A percentile compares a stretch with the other conserved stretches of the same genome.
phyloP scores from a whole-genome alignment of 306 rosid species.

The Urtica urens region DNA sequence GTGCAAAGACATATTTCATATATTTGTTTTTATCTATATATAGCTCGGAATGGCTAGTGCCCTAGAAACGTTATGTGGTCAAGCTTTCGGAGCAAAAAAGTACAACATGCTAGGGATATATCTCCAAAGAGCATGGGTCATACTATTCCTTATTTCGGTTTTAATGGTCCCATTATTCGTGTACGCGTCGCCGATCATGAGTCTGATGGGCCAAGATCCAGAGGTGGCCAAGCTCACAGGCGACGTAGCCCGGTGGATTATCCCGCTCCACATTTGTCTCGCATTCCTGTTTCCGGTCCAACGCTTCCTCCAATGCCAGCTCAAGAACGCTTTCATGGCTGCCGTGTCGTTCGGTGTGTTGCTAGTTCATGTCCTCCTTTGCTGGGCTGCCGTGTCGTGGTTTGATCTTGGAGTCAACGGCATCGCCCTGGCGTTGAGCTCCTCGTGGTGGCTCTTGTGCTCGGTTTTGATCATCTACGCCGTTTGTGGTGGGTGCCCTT shows the following conservation, averaged over 20 bases:
- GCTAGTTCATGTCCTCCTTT: neutral
- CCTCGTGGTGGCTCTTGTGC: slow-evolving; percentile 1
- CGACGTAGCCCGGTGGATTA: neutral
- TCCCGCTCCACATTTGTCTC: neutral
- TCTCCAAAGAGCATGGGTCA: neutral
- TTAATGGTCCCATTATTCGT: neutral
- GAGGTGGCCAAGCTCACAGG: neutral
- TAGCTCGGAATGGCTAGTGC: slow-evolving; percentile 1
- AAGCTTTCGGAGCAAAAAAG: neutral
- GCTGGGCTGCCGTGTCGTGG: neutral
- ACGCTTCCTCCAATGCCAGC: slow-evolving; percentile 9
- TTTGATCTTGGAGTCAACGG: neutral
- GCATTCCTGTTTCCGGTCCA: slow-evolving; percentile 3
- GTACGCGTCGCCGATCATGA: neutral
- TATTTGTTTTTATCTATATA: no score
- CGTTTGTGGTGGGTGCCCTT: neutral
- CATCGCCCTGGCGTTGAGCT: neutral
- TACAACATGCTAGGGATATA: neutral
- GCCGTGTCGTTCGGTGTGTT: neutral
- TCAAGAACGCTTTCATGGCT: slow-evolving; percentile 4
- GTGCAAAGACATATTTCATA: no score
- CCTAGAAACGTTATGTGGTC: neutral
- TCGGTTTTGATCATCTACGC: neutral
- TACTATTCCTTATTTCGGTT: neutral
- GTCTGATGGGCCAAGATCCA: neutral